phyloP scores from a whole-genome alignment of 116 monocot species.

The Papilionanthe hybrid region DNA sequence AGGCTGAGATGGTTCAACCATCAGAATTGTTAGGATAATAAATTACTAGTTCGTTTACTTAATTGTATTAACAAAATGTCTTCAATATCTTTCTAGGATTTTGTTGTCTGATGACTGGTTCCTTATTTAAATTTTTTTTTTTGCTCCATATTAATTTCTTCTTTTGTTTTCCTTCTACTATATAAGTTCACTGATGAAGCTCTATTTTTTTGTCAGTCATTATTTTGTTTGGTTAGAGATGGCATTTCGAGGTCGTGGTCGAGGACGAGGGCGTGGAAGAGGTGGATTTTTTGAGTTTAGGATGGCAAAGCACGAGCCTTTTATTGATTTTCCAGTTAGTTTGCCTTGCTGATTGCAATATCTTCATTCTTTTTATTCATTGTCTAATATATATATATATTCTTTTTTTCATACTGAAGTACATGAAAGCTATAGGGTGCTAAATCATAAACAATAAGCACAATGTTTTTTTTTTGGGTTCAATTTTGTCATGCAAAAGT shows the following conservation, averaged over 20 bases:
- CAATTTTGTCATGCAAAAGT: not conserved
- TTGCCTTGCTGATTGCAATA: not conserved
- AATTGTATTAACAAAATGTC: not conserved
- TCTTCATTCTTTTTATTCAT: not conserved
- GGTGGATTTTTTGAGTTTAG: slow-evolving; percentile 6
- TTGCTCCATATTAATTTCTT: not conserved
- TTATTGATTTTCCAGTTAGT: slow-evolving; percentile 3
- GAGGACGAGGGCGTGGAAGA: slow-evolving; percentile 11
- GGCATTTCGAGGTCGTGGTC: slow-evolving; percentile 10
- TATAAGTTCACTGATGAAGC: not conserved
- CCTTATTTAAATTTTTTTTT: not conserved
- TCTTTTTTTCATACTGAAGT: too few relatives aligned
- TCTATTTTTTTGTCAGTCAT: not conserved
- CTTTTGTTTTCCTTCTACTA: not conserved
- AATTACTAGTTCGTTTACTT: not conserved
- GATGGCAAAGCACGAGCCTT: slow-evolving; percentile 8
- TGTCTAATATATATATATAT: not conserved
- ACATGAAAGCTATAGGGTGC: too few relatives aligned
- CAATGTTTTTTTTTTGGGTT: not conserved
- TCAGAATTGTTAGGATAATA: not conserved
- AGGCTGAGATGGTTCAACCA: not conserved
- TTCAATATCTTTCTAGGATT: not conserved
- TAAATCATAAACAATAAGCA: not conserved
- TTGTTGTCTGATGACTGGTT: not conserved
- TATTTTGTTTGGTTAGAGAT: slow-evolving; percentile 3